Evolutionary conservation across 2,329 filamentous ascomycete species (phyloP), one percentile per base, ranked within the genome.

Genomic region (Apiospora saccharicola): DNA sequence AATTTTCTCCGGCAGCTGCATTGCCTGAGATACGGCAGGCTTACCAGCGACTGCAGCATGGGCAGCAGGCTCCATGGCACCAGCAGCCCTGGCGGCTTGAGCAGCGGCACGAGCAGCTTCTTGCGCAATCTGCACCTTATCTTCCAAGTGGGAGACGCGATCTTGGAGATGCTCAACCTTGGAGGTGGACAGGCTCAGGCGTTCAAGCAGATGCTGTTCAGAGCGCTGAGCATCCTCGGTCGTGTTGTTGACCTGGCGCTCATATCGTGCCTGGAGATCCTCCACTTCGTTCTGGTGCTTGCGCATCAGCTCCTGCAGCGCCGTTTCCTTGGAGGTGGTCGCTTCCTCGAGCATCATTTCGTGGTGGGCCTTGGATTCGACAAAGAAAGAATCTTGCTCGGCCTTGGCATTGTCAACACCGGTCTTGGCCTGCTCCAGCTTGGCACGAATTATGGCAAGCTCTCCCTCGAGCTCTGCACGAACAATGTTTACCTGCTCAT

Each of bases 91-190:
- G 3, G 82, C 79, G 37, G 81, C 77, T 24, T 79, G 76, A 34
- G 80, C 74, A 6, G 78, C 79, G 46, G 94, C 94, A 81, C 92
- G 89, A 22, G 90, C 94, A 22, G 95, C 96, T 49, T 95, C 91
- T 80, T 95, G 95, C 34, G 96, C 92, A 76, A 98, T 93, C 77
- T 97, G 92, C 22, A 99, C 89, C 82, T 95, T 96, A 81, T 98
- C 95, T 81, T 98, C 94, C 1, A 98, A 87, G 77, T 97, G 93
- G 5, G 89, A 83, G 37, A 98, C 90, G 77, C 94, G 94, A 77
- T 98, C 95, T 80, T 97, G 92, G 30, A 97, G 89, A 80, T 97
- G 93, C 77, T 95, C 91, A 4, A 92, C 90, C 86, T 96, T 97
- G 72, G 94, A 94, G 12, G 95, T 90, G 0, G 94, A 94, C 72